phyloP scores from a whole-genome alignment of 2,329 filamentous ascomycete genomes.

The Pyrenochaeta sp. region DNA sequence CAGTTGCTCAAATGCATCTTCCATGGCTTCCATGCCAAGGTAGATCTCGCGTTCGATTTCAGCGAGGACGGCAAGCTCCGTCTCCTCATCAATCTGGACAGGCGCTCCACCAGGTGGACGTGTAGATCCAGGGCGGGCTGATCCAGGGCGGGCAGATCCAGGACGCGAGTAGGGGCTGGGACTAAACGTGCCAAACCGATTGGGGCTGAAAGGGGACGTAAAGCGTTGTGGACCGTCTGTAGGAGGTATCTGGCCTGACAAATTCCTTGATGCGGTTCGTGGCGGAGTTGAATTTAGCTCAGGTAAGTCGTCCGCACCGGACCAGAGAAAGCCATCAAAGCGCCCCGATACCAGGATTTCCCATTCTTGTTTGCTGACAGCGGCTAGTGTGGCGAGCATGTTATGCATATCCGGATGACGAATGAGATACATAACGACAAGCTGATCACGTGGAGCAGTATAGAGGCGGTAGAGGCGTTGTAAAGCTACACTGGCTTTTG shows the following conservation, averaged over 20 bases:
- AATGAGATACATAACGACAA: conserved; percentile 84
- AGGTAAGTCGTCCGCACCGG: conserved; percentile 74
- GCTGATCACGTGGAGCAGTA: conserved; percentile 79
- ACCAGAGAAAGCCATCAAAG: conserved; percentile 96
- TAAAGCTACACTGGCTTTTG: conserved; percentile 78
- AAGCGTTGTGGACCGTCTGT: conserved; percentile 49
- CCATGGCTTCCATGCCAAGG: conserved; percentile 89
- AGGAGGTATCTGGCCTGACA: conserved; percentile 52
- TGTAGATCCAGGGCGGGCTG: conserved; percentile 23
- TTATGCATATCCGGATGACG: conserved; percentile 84
- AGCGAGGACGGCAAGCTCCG: conserved; percentile 86
- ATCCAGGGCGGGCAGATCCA: conserved; percentile 30
- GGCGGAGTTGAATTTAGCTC: conserved; percentile 33
- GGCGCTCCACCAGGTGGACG: conserved; percentile 62
- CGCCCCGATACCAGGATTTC: conserved; percentile 92
- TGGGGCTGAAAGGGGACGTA: conserved; percentile 64
- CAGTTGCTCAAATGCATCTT: conserved; percentile 93
- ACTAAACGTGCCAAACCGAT: conserved; percentile 49
- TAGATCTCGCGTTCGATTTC: conserved; percentile 95
- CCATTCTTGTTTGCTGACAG: conserved; percentile 94
- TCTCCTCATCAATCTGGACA: conserved; percentile 92
- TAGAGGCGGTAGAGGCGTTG: conserved; percentile 84
- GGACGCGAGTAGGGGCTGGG: conserved; percentile 27
- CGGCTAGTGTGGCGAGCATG: conserved; percentile 83
- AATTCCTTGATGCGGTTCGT: conserved; percentile 36